These are phyloP conservation scores for Wickerhamiella lipophila DNA, from an alignment of 805 yeast genomes.

Conservation along the genomic window DNA sequence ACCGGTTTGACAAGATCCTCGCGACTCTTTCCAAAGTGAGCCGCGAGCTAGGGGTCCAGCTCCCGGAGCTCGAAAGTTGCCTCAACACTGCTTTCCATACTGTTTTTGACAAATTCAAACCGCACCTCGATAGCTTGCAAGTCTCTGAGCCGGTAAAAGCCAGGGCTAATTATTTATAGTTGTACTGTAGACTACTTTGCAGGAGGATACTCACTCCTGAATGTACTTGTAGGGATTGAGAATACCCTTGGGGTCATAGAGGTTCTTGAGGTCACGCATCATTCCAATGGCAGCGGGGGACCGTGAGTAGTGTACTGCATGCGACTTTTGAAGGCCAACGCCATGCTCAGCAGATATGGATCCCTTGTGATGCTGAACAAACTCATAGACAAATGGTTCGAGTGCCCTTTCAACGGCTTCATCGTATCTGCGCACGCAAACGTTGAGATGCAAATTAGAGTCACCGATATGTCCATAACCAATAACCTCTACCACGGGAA, in stretches of 20 bases:
- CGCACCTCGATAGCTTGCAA: slow-evolving; percentile 23
- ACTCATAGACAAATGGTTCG: slow-evolving; percentile 93
- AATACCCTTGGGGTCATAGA: slow-evolving; percentile 82
- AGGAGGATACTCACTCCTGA: slow-evolving; percentile 4
- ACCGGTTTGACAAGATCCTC: slow-evolving; percentile 21
- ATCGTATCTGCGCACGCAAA: slow-evolving; percentile 72
- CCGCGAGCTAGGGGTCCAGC: slow-evolving; percentile 15
- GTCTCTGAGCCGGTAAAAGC: slow-evolving; percentile 10
- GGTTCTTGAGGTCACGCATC: slow-evolving; percentile 67
- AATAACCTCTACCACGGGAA: slow-evolving; percentile 77
- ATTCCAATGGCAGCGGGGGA: slow-evolving; percentile 52
- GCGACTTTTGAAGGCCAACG: slow-evolving; percentile 89
- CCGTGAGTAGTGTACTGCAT: slow-evolving; percentile 77
- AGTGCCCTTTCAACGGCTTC: slow-evolving; percentile 65
- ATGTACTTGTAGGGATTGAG: slow-evolving; percentile 91
- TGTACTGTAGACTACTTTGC: too few relatives aligned
- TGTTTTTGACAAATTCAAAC: slow-evolving; percentile 23
- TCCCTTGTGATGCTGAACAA: slow-evolving; percentile 52
- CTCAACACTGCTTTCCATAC: slow-evolving; percentile 21
- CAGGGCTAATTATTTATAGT: not conserved
- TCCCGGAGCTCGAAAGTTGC: slow-evolving; percentile 13
- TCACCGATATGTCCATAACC: slow-evolving; percentile 99
- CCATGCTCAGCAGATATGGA: slow-evolving; percentile 98
- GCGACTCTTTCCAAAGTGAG: slow-evolving; percentile 18
- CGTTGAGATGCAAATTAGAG: slow-evolving; percentile 89